These are phyloP conservation scores for Daldinia sp. DNA, from an alignment of 2,329 filamentous ascomycete genomes.

Conservation along the genomic window DNA sequence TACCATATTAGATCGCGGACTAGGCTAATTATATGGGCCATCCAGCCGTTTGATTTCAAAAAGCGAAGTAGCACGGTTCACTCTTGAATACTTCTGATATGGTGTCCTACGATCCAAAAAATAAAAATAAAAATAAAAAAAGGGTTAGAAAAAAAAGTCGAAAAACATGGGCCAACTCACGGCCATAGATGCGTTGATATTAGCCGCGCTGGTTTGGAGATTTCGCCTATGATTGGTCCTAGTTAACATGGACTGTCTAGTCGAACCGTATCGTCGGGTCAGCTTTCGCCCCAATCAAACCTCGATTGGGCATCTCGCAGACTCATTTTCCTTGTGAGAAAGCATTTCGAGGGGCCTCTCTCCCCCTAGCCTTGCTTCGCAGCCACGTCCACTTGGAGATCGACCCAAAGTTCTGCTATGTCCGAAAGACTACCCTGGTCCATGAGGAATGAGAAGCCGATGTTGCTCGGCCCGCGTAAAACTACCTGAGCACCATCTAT, in stretches of 20 bases:
- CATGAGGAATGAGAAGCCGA: neutral
- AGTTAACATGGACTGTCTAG: constrained; percentile 8
- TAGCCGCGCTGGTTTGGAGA: constrained; percentile 26
- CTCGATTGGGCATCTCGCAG: constrained; percentile 10
- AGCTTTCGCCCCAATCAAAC: constrained; percentile 8
- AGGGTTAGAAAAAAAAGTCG: neutral
- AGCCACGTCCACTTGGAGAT: neutral
- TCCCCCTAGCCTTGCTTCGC: constrained; percentile 10
- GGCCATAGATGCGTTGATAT: constrained; percentile 20
- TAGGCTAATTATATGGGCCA: neutral
- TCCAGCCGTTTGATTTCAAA: neutral
- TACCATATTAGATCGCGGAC: neutral
- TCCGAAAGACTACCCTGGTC: neutral
- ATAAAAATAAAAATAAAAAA: neutral
- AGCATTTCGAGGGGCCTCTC: constrained; percentile 2
- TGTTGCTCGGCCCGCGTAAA: neutral
- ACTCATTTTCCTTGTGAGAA: neutral
- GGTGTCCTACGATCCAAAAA: constrained; percentile 5
- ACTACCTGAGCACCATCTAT: neutral
- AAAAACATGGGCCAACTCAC: constrained; percentile 13
- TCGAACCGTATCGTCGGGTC: constrained; percentile 29
- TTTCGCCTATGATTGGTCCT: constrained; percentile 16
- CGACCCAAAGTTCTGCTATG: neutral
- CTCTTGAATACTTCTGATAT: constrained; percentile 1
- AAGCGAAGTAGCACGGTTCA: constrained; percentile 20